Evolutionary conservation across 2,329 filamentous ascomycete genomes (phyloP).

Genomic region (Alternaria tenuissima): DNA sequence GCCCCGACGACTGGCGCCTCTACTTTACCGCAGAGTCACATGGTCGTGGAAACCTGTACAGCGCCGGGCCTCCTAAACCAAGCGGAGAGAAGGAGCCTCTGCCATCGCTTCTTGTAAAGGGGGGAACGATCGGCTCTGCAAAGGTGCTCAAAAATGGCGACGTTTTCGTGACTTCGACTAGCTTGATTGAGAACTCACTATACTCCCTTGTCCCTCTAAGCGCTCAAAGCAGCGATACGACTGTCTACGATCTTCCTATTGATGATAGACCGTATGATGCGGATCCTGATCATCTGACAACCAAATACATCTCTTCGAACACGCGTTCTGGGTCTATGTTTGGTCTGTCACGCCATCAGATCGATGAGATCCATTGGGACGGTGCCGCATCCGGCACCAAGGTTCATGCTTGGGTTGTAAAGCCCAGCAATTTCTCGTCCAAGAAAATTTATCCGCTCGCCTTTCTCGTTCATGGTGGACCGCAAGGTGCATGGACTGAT

Average conservation of each 20-base stretch:
- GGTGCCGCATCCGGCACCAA: slow-evolving; percentile 67
- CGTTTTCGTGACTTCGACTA: slow-evolving; percentile 73
- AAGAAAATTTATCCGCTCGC: slow-evolving; percentile 79
- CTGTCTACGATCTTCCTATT: slow-evolving; percentile 29
- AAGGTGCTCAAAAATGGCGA: slow-evolving; percentile 59
- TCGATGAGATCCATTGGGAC: slow-evolving; percentile 73
- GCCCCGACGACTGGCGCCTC: slow-evolving; percentile 64
- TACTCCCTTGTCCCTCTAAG: slow-evolving; percentile 66
- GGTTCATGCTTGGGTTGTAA: slow-evolving; percentile 75
- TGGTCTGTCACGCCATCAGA: slow-evolving; percentile 69
- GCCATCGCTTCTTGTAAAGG: slow-evolving; percentile 43
- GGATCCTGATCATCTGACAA: slow-evolving; percentile 37
- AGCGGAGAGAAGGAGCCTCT: slow-evolving; percentile 21
- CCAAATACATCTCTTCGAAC: slow-evolving; percentile 65
- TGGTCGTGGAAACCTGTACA: slow-evolving; percentile 70
- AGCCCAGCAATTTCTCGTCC: slow-evolving; percentile 69
- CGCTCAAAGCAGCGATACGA: slow-evolving; percentile 18
- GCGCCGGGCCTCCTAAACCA: slow-evolving; percentile 21
- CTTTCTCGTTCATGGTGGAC: slow-evolving; percentile 83
- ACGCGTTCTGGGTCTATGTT: slow-evolving; percentile 72
- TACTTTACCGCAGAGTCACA: slow-evolving; percentile 78
- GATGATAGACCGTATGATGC: slow-evolving; percentile 31
- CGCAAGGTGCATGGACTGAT: slow-evolving; percentile 78
- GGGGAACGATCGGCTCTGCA: slow-evolving; percentile 55
- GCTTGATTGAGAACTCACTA: slow-evolving; percentile 74